These are phyloP conservation scores for Aspergillus ochraceoroseus DNA, from an alignment of 2,329 filamentous ascomycete genomes.

Conservation along the genomic window DNA sequence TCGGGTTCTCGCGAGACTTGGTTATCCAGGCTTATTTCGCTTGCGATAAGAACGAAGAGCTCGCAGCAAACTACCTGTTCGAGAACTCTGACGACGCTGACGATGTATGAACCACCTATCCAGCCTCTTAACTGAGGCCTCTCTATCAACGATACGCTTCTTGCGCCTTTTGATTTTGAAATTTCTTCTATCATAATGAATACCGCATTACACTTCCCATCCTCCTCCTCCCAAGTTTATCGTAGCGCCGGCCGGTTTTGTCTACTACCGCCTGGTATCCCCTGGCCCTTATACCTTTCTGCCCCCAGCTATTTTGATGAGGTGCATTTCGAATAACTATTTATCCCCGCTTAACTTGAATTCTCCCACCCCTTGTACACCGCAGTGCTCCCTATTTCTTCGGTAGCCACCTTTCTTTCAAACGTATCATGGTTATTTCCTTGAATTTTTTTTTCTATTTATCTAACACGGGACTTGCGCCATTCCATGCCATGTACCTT, in stretches of 20 bases:
- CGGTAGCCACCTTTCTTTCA: neutral
- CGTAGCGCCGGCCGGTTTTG: constrained; percentile 5
- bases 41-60: constrained; percentile 98
- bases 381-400: neutral
- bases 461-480: too few relatives aligned
- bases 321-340: too few relatives aligned
- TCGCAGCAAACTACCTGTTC: constrained; percentile 96
- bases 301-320: too few relatives aligned
- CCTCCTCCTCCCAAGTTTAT: constrained; percentile 3
- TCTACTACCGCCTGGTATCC: too few relatives aligned
- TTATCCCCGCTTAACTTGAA: constrained; percentile 1
- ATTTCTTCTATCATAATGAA: constrained; percentile 18
- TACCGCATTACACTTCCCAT: constrained; percentile 9
- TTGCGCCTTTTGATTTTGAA: constrained; percentile 11
- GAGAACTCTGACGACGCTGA: constrained; percentile 85
- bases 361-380: neutral
- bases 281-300: too few relatives aligned
- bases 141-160: too few relatives aligned
- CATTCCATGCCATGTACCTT: constrained; percentile 28
- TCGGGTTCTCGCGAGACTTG: constrained; percentile 87
- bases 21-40: constrained; percentile 98
- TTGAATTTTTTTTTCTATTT: neutral
- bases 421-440: constrained; percentile 18
- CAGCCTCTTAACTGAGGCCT: constrained; percentile 5
- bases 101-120: constrained; percentile 26